These are phyloP conservation scores for Pseudogymnoascus sp. DNA, from an alignment of 2,329 filamentous ascomycete genomes.

Conservation along the genomic window DNA sequence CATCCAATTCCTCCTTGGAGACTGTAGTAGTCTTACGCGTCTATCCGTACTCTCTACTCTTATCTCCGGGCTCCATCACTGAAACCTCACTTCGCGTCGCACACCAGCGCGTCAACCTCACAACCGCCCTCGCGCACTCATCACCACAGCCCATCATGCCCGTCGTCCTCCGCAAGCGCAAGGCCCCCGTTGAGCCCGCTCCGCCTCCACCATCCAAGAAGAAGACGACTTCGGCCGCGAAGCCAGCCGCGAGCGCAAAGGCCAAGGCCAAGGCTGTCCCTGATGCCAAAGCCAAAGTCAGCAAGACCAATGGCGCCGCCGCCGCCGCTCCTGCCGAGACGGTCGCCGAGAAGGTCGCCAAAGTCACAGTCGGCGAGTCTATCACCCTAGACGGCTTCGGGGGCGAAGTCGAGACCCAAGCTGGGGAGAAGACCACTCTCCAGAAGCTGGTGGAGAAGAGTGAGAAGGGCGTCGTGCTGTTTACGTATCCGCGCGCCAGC, in stretches of 20 bases:
- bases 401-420: constrained; percentile 74
- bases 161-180: constrained; percentile 53
- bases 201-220: constrained; percentile 42
- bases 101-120: background rate
- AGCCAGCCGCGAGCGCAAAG: constrained; percentile 33
- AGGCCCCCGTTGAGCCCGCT: constrained; percentile 42
- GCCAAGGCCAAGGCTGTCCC: constrained; percentile 25
- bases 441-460: constrained; percentile 75
- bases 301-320: constrained; percentile 20
- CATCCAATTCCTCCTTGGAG: background rate
- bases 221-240: constrained; percentile 32
- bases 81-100: background rate
- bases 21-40: background rate
- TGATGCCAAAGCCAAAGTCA: constrained; percentile 13
- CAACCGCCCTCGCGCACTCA: background rate
- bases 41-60: background rate
- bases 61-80: background rate
- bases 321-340: constrained; percentile 10
- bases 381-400: constrained; percentile 53
- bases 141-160: constrained; percentile 38
- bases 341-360: constrained; percentile 14
- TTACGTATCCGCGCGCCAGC: constrained; percentile 91
- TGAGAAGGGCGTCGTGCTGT: constrained; percentile 78
- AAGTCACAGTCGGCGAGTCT: constrained; percentile 44
- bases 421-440: constrained; percentile 71